phyloP scores from a whole-genome alignment of 1,284 basidiomycete genomes.

The Austroboletus olivaceoglutinosus region DNA sequence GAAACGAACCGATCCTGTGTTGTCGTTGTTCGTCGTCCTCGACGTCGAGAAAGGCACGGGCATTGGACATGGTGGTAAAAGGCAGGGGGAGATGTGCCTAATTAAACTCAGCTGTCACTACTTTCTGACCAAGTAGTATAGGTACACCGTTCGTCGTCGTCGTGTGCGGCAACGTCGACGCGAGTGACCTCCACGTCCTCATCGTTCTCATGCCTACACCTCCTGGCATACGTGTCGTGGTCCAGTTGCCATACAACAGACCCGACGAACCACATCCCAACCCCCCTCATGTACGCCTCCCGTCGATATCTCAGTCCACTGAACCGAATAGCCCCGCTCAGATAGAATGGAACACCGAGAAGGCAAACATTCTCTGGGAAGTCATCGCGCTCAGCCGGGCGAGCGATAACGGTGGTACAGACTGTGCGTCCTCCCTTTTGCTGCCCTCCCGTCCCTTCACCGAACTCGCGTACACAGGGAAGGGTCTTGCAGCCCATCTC shows the following conservation, averaged over 20 bases:
- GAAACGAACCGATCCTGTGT: constrained; percentile 28
- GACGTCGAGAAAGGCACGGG: constrained; percentile 28
- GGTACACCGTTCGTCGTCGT: not conserved
- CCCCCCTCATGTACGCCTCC: constrained; percentile 60
- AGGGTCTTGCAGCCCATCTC: constrained; percentile 72
- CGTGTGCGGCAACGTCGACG: not conserved
- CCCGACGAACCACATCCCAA: constrained; percentile 62
- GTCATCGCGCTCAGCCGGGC: constrained; percentile 73
- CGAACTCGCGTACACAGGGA: constrained; percentile 51
- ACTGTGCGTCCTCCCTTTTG: constrained; percentile 54
- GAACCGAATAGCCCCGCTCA: constrained; percentile 29
- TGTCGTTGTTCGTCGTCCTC: constrained; percentile 38
- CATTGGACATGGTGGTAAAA: constrained; percentile 12
- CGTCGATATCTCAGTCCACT: not conserved
- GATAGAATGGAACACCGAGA: constrained; percentile 80
- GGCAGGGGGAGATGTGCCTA: not conserved
- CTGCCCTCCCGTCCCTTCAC: not conserved
- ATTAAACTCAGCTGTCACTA: constrained; percentile 14
- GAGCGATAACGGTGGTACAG: constrained; percentile 59
- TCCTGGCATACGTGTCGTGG: constrained; percentile 61
- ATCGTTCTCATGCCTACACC: constrained; percentile 21
- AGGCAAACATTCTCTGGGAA: constrained; percentile 80
- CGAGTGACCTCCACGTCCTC: not conserved
- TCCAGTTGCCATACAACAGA: constrained; percentile 71
- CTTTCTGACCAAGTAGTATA: not conserved